Conservation (phyloP, 805 yeast genomes). For the Saccharomycodes ludwigii region DNA sequence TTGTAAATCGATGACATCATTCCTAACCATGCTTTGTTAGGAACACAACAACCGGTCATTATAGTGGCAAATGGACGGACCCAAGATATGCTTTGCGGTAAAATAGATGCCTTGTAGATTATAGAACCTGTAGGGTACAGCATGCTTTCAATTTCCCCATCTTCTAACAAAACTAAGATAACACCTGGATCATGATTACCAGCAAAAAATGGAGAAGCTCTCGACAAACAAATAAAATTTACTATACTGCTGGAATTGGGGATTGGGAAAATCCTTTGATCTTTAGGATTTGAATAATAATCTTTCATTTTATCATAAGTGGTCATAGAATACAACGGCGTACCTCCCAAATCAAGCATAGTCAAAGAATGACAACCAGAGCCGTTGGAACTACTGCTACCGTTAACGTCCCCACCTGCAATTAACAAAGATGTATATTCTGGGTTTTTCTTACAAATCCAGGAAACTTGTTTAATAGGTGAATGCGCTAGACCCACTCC, state of each 20-base stretch:
- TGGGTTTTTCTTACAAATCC: slow-evolving; percentile 76
- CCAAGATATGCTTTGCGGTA: slow-evolving; percentile 77
- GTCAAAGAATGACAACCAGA: slow-evolving; percentile 36
- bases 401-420: slow-evolving; percentile 52
- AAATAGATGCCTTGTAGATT: slow-evolving; percentile 40
- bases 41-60: slow-evolving; percentile 42
- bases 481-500: slow-evolving; percentile 11
- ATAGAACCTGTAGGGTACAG: slow-evolving; percentile 43
- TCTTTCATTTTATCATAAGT: slow-evolving; percentile 75
- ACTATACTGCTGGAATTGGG: slow-evolving; percentile 32
- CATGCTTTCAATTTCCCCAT: slow-evolving; percentile 55
- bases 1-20: slow-evolving; percentile 42
- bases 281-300: slow-evolving; percentile 51
- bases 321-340: slow-evolving; percentile 69
- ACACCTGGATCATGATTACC: slow-evolving; percentile 71
- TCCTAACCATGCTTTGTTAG: slow-evolving; percentile 67
- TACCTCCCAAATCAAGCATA: slow-evolving; percentile 63
- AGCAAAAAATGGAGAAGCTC: slow-evolving; percentile 59
- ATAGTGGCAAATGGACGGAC: slow-evolving; percentile 58
- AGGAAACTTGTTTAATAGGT: slow-evolving; percentile 42
- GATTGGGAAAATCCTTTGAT: slow-evolving; percentile 44
- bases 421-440: slow-evolving; percentile 66
- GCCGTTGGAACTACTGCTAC: slow-evolving; percentile 26
- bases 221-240: slow-evolving; percentile 42
- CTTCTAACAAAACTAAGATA: slow-evolving; percentile 43